Evolutionary conservation across 768 basidiomycete genomes (phyloP).

Genomic region (Cystobasidium tubakii): DNA sequence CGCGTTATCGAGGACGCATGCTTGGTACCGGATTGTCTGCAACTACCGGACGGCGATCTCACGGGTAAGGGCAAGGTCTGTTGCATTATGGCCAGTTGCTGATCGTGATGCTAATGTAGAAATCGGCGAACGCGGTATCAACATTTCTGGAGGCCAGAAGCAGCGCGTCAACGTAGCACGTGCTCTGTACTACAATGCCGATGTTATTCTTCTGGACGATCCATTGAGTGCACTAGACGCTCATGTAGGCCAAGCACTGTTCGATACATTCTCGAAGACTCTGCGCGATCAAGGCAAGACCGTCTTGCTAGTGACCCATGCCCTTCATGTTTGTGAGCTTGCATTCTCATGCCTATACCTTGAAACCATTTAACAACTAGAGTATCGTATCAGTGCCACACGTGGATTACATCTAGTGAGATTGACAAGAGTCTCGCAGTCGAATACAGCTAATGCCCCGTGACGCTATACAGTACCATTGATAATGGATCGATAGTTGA

Average conservation of each 20-base stretch:
- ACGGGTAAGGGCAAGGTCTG: background rate
- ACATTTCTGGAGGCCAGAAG: constrained; percentile 73
- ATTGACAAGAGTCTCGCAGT: too few relatives aligned
- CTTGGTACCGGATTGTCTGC: constrained; percentile 68
- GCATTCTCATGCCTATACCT: background rate
- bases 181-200: constrained; percentile 75
- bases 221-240: constrained; percentile 65
- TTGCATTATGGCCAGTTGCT: constrained; percentile 40
- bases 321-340: constrained; percentile 62
- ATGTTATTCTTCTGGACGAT: constrained; percentile 86
- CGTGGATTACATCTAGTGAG: constrained; percentile 72
- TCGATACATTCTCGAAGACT: constrained; percentile 52
- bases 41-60: background rate
- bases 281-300: background rate
- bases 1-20: constrained; percentile 69
- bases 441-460: too few relatives aligned
- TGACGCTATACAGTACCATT: constrained; percentile 56
- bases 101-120: constrained; percentile 73
- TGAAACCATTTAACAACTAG: too few relatives aligned
- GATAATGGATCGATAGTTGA: constrained; percentile 71
- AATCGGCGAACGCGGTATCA: constrained; percentile 64
- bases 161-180: constrained; percentile 80
- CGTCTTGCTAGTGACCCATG: constrained; percentile 71
- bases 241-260: constrained; percentile 79
- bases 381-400: constrained; percentile 55